Conservation (phyloP, 768 basidiomycete genomes). For the Kwoniella dejecticola region DNA sequence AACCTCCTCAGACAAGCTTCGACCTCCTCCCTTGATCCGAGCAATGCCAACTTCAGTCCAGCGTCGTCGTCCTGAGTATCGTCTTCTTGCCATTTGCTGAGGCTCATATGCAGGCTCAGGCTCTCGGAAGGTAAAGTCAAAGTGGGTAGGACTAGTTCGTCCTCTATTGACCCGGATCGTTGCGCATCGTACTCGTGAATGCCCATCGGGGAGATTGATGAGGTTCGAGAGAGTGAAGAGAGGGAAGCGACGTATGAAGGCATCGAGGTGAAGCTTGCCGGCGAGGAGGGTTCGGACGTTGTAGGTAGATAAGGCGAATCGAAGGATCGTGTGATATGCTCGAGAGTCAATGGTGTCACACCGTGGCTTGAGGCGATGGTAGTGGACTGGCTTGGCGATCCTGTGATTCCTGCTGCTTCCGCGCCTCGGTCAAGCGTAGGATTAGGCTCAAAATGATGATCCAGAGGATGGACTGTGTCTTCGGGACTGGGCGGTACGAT, state of each 20-base stretch:
- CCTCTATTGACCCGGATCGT: neutral
- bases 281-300: constrained; percentile 32
- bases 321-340: constrained; percentile 1
- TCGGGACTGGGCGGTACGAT: constrained; percentile 32
- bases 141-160: constrained; percentile 41
- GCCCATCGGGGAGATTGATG: constrained; percentile 13
- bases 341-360: neutral
- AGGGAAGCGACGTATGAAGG: constrained; percentile 33
- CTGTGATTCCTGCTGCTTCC: too few relatives aligned
- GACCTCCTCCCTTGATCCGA: constrained; percentile 16
- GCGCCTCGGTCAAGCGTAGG: too few relatives aligned
- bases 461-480: constrained; percentile 26
- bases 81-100: constrained; percentile 18
- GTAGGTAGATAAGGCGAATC: constrained; percentile 13
- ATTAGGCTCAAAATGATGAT: neutral
- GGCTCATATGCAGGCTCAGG: constrained; percentile 33
- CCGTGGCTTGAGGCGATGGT: too few relatives aligned
- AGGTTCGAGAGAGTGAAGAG: constrained; percentile 32
- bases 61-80: constrained; percentile 10
- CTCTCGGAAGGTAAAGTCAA: constrained; percentile 37
- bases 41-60: constrained; percentile 10
- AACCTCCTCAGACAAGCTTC: constrained; percentile 22
- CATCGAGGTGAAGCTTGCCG: constrained; percentile 35
- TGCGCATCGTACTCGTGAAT: neutral
- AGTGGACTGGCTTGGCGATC: too few relatives aligned